phyloP scores from a whole-genome alignment of 352 stramenopile genomes.

The Achlya hypogyna region DNA sequence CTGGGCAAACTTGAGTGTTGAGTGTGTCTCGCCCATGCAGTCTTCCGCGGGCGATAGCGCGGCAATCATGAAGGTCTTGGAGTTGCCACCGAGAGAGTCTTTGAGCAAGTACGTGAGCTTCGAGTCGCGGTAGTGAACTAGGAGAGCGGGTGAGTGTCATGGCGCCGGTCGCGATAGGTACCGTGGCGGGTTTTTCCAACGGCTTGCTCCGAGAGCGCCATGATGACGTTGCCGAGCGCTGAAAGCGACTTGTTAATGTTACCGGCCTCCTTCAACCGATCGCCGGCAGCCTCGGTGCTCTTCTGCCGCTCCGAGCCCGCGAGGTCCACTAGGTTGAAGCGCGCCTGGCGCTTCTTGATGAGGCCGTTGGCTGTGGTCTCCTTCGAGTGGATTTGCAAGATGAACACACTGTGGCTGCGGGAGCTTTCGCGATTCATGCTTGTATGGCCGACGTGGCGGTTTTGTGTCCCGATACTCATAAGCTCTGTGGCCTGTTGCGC shows the following conservation, averaged over 20 bases:
- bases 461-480: constrained; percentile 65
- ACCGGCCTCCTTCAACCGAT: constrained; percentile 93
- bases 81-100: constrained; percentile 77
- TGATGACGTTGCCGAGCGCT: constrained; percentile 93
- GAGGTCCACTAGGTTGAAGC: constrained; percentile 96
- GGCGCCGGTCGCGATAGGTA: too few relatives aligned
- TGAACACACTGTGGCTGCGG: constrained; percentile 79
- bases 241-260: constrained; percentile 97
- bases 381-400: constrained; percentile 87
- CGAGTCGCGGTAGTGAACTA: constrained; percentile 72
- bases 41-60: constrained; percentile 76
- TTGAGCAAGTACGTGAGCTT: constrained; percentile 82
- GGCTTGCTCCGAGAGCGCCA: constrained; percentile 72
- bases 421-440: constrained; percentile 82
- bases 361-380: constrained; percentile 44
- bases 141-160: neutral
- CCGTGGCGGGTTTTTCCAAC: constrained; percentile 73
- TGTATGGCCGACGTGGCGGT: constrained; percentile 68
- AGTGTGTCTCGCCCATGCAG: constrained; percentile 76
- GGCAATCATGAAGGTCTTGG: constrained; percentile 82
- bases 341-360: constrained; percentile 71
- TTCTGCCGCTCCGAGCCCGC: constrained; percentile 95
- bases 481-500: constrained; percentile 57
- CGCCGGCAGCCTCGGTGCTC: constrained; percentile 91
- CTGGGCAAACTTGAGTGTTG: constrained; percentile 78